Base-by-base conservation (phyloP, 345 rosid species). In the Citrus hindsii region DNA sequence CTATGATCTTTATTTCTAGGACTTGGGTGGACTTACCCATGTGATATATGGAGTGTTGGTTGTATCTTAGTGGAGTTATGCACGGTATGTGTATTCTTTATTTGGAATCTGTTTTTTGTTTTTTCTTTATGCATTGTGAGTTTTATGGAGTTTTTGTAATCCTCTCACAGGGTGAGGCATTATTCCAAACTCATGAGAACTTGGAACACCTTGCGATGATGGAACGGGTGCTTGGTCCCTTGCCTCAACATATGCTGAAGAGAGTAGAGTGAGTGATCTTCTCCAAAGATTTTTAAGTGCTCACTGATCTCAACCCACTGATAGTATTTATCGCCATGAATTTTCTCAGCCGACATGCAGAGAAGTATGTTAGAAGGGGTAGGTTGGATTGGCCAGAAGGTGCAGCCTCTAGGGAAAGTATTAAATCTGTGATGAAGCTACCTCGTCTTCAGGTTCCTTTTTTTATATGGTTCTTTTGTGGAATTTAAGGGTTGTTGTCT, bases 1-100 rank as follows among this genome's bases (percentile, higher is more conserved):
- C 22, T 9, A 5, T 18, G 4, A 12, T 53, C 19, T 74, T 9
- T 4, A 18, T 58, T 28, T 81, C 56, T 71, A 93, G 98, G 98
- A 21, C 93, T 85, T 78, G 98, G 98, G 51, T 94, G 98, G 98
- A 92, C 93, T 76, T 94, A 87, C 55, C 95, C 97, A 7, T 94
- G 98, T 84, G 98, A 94, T 77, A 42, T 92, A n/a, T 94, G 98
- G 98, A 94, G 98, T 79, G 85, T 91, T 79, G 98, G 97, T 75
- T 92, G 97, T 77, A 92, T 94, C 65, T 25, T 92, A 40, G 92
- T 92, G 80, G 98, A 94, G 70, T 82, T 94, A 51, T 94, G 98
- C 92, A 91, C 98, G 53, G 98, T 94, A 87, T 76, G 90, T 67
- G 61, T 64, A 33, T 9, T 24, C 9, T 37, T 14, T 69, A 6